Evolutionary conservation across 306 rosid genomes (phyloP), one percentile per base, ranked within the genome.

Genomic region (Cucurbita argyrosperma): DNA sequence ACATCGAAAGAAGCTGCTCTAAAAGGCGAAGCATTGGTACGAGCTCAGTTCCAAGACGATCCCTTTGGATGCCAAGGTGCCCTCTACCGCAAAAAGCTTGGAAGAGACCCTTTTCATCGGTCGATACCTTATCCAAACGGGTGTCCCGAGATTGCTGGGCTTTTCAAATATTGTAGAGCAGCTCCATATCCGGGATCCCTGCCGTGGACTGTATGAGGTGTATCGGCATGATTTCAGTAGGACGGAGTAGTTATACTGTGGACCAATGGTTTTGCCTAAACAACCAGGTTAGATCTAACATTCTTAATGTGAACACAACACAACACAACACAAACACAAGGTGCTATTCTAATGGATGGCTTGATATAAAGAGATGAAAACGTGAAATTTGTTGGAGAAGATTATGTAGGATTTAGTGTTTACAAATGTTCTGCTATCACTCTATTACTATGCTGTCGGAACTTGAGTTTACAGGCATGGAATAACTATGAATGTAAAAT

Each of bases 101-200:
- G 87, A 77, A 96, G 97, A 4, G 96, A 94, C 76, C 97, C 97
- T 6, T 94, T 91, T 77, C 99, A 91, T 77, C 84, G 97, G 6
- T 79, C 96, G 7, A 91, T 94, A 76, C 99, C 99, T 39, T 94
- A 94, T 64, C 99, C 97, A 3, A 85, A 78, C 51, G 94, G 97
- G 1, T 93, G 98, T 57, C 94, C 96, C n/a, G 97, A 95, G 88
- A 89, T 95, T 78, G 83, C 85, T 60, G 83, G 85, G 64, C 87
- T 95, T 65, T 95, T 95, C 87, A 89, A 84, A 88, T 89, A 88
- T 66, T 94, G 97, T 63, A 96, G 91, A 59, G 67, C 85, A 23
- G 80, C 84, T 79, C 92, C 96, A 71, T 91, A 76, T 79, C 87
- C 96, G 3, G 88, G 87, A 46, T 78, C 83, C 57, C 88, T 89